Evolutionary conservation across 2,329 filamentous ascomycete genomes (phyloP), one percentile per base, ranked within the genome.

Genomic region (Ceratocystis lukuohia): DNA sequence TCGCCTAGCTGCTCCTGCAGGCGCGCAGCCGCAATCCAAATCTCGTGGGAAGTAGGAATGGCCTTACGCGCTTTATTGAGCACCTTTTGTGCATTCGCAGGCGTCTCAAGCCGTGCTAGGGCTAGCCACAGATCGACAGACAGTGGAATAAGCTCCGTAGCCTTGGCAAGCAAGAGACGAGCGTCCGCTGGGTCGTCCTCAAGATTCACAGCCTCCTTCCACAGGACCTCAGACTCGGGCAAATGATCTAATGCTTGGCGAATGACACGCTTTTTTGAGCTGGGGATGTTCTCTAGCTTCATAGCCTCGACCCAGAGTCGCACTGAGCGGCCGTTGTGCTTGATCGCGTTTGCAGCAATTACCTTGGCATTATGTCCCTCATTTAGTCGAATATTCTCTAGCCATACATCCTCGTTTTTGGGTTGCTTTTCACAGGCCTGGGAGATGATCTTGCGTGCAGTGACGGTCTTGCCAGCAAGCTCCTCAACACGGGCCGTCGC

Each of bases 121-220:
- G 93, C 94, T 59, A 99, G 82, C 94, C 94, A 99, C 1, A 99
- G 79, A 73, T 99, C 95, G 46, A 96, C 88, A 0, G 93, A 96
- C 5, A 95, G 80, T 0, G 93, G 93, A 66, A 99, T 96, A 67
- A 96, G 88, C 71, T 99, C 92, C 0, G 92, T 96, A 0, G 95
- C 95, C 76, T 96, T 96, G 61, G 91, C 92, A 61, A 99, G 83
- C 65, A 99, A 81, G 66, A 99, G 79, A 69, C 87, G 87, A 3
- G 95, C 95, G 77, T 96, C 91, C 37, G 87, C 88, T 0, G 88
- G 84, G 71, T 96, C 88, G 72, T 96, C 93, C 73, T 97, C 94
- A 66, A 97, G 78, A 71, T 97, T 97, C 69, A 99, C 93, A 4
- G 93, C 88, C 74, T 95, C 91, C 74, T 97, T 99, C 94, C 94